Base-by-base conservation (phyloP, 176 grass and related monocot species). In the Zea luxurians region DNA sequence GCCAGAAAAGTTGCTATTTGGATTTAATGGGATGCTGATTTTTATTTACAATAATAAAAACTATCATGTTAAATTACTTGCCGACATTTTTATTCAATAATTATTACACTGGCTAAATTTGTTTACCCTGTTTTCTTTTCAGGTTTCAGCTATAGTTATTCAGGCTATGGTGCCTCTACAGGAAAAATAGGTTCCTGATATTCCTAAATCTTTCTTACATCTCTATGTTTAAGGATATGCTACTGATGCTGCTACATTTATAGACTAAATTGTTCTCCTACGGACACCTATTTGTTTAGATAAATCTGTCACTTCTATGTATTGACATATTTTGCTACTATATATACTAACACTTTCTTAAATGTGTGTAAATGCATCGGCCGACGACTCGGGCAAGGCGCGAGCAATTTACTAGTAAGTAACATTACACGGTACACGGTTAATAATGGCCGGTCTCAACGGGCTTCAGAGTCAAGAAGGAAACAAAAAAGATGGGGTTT, bases 131-230 rank as follows among this genome's bases (percentile, higher is more conserved):
- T 80, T 86, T 75, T 82, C 2, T 9, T 88, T 77, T 84, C 87
- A 97, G 94, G 27, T 27, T 27, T 27, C 27, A 27, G 27, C 81
- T 97, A 97, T 70, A 91, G 92, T 68, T 97, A 97, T 82, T 97
- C 94, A n/a, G 94, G 94, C 61, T 97, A 97, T 80, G 91, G 94
- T 67, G 94, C 94, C 16, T 97, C 94, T 63, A 97, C 91, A 75
- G 91, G 94, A 75, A 94, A 97, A 90, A 91, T 97, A 90, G 85
- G 79, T 67, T 78, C 49, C 48, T 79, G 48, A 83, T 84, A 41
- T 62, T 50, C 46, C 27, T 27, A 27, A 27, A 27, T 27, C 27
- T 27, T 27, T 27, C 27, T 27, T 27, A 27, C 27, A 27, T 27
- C 27, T 27, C 27, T n/a, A n/a, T n/a, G n/a, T n/a, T n/a, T n/a